Percentiles rank a stretch among this genome's conserved stretches.
Evolutionary conservation across 2,329 filamentous ascomycete genomes (phyloP).

Genomic region (Cladosporium colombiae): DNA sequence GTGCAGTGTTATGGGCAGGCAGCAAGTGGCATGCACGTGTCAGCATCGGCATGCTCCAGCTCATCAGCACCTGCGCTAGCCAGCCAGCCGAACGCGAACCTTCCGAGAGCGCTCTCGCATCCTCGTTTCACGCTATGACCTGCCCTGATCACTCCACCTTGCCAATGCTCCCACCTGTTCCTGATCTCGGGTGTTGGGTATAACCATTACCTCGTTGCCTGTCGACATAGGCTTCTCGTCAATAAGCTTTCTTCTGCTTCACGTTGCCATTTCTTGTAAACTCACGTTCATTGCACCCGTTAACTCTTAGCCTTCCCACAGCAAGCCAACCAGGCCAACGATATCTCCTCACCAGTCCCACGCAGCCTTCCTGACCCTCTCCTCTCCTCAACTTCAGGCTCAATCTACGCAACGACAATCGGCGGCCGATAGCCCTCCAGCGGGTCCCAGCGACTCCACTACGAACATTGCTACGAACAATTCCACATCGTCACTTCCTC

Average conservation of each 20-base stretch:
- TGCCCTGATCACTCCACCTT: conserved; percentile 15
- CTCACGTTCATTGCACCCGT: background rate
- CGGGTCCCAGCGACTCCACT: background rate
- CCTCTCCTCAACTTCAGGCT: conserved; percentile 46
- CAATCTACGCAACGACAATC: conserved; percentile 28
- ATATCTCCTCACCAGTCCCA: conserved; percentile 53
- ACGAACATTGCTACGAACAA: conserved; percentile 22
- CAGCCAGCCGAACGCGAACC: conserved; percentile 15
- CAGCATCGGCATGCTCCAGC: conserved; percentile 14
- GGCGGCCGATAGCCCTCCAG: conserved; percentile 27
- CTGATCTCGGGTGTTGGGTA: background rate
- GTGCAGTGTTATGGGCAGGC: background rate
- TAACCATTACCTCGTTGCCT: background rate
- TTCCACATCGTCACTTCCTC: conserved; percentile 38
- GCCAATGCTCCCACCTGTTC: conserved; percentile 18
- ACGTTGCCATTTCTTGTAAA: background rate
- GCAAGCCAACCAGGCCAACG: conserved; percentile 30
- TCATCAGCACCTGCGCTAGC: conserved; percentile 3
- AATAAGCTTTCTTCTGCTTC: background rate
- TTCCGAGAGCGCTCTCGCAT: conserved; percentile 1
- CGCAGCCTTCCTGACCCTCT: conserved; percentile 50
- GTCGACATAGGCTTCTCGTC: conserved; percentile 8
- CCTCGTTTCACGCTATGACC: conserved; percentile 18
- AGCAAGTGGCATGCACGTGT: conserved; percentile 7
- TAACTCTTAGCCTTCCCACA: conserved; percentile 6